phyloP scores from a whole-genome alignment of 768 basidiomycete genomes.

The Ramaria sp. region DNA sequence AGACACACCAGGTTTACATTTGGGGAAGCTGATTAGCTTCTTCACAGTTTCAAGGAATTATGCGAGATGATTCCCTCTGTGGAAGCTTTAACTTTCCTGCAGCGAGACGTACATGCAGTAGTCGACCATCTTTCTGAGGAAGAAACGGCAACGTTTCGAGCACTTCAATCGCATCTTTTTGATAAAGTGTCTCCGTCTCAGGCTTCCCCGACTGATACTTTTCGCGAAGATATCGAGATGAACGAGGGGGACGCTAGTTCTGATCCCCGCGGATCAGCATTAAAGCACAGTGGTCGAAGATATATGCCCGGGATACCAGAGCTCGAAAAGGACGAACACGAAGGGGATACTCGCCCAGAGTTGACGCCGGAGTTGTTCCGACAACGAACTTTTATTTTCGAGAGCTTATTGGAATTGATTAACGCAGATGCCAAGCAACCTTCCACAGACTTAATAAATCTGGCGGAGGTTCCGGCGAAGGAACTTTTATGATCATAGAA shows the following conservation, averaged over 20 bases:
- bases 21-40: no score
- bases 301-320: neutral
- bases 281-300: conserved; percentile 10
- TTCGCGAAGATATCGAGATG: conserved; percentile 15
- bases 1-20: neutral
- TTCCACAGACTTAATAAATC: conserved; percentile 46
- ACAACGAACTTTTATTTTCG: conserved; percentile 63
- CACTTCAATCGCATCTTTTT: conserved; percentile 55
- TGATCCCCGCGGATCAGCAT: conserved; percentile 2
- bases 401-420: conserved; percentile 53
- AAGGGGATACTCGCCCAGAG: conserved; percentile 12
- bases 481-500: neutral
- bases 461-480: conserved; percentile 33
- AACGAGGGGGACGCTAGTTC: conserved; percentile 19
- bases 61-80: conserved; percentile 52
- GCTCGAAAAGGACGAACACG: neutral
- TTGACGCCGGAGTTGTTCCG: conserved; percentile 41
- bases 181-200: conserved; percentile 19
- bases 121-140: conserved; percentile 57
- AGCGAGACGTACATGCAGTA: conserved; percentile 55
- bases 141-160: conserved; percentile 54
- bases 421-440: conserved; percentile 59
- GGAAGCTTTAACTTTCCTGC: conserved; percentile 62
- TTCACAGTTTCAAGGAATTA: conserved; percentile 68
- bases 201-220: neutral